phyloP scores from a whole-genome alignment of 371 early-diverging fungal species.

The Mucor piriformis region DNA sequence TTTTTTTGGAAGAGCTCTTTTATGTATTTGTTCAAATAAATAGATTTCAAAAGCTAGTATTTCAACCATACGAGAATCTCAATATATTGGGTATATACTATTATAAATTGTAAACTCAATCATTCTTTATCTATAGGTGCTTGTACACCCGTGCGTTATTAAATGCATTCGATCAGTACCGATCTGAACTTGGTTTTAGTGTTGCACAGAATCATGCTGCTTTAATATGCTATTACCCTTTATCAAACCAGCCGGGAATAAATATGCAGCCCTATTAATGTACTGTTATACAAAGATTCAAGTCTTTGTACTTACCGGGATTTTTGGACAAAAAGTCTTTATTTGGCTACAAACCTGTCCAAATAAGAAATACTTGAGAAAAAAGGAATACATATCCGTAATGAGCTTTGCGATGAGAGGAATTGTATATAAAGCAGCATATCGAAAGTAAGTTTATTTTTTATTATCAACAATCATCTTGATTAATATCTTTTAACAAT shows the following conservation, averaged over 20 bases:
- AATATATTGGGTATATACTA: too few species aligned
- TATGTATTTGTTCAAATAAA: too few species aligned
- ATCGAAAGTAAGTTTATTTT: not conserved
- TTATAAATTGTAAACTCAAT: too few species aligned
- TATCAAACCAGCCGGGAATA: not conserved
- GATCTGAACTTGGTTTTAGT: too few species aligned
- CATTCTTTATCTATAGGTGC: too few species aligned
- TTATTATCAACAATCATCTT: not conserved
- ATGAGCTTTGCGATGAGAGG: not conserved
- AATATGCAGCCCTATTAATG: not conserved
- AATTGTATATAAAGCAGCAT: not conserved
- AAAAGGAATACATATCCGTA: not conserved
- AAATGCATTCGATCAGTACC: too few species aligned
- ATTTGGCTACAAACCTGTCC: not conserved
- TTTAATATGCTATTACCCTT: not conserved
- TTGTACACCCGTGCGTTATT: too few species aligned
- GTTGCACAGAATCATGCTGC: too few species aligned
- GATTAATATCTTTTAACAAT: conserved; percentile 3
- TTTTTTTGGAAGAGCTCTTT: too few species aligned
- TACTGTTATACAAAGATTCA: not conserved
- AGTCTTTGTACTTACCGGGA: not conserved
- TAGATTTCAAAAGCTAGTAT: too few species aligned
- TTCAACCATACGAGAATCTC: too few species aligned
- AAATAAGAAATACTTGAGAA: conserved; percentile 2
- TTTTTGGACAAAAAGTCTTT: not conserved